Percentiles rank a stretch among this genome's conserved stretches.
Conservation (phyloP, 257 asterid genomes). For the Rauvolfia tetraphylla region DNA sequence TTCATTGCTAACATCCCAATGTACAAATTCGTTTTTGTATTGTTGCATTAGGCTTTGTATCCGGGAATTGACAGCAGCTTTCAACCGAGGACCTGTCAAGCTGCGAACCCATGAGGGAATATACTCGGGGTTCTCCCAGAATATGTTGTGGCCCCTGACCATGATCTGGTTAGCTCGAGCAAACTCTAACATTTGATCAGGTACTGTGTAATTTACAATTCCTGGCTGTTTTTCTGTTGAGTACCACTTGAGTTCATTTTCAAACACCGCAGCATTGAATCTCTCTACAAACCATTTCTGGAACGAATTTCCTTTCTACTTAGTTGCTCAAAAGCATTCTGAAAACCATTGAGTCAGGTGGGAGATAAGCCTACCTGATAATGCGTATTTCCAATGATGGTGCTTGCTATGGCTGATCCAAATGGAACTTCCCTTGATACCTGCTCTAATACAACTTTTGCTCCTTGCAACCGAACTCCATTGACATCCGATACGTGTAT, state of each 20-base stretch:
- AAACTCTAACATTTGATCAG: slow-evolving; percentile 51
- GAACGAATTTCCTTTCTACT: neutral
- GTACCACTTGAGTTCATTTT: slow-evolving; percentile 63
- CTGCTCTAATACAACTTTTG: slow-evolving; percentile 40
- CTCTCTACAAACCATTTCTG: slow-evolving; percentile 54
- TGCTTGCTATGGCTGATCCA: slow-evolving; percentile 47
- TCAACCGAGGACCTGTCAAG: slow-evolving; percentile 31
- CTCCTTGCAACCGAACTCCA: slow-evolving; percentile 42
- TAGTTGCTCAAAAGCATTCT: neutral
- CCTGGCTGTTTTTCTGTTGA: slow-evolving; percentile 45
- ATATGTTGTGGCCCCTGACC: slow-evolving; percentile 61
- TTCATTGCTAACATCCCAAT: slow-evolving; percentile 70
- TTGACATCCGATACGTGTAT: slow-evolving; percentile 42
- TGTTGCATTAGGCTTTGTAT: slow-evolving; percentile 39
- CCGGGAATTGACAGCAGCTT: slow-evolving; percentile 33
- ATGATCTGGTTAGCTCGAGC: slow-evolving; percentile 32
- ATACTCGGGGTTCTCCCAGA: slow-evolving; percentile 47
- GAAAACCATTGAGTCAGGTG: neutral
- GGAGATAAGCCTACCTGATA: slow-evolving; percentile 39
- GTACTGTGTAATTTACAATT: slow-evolving; percentile 42
- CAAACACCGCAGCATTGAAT: slow-evolving; percentile 59
- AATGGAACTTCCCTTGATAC: slow-evolving; percentile 53
- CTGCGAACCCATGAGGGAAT: slow-evolving; percentile 45
- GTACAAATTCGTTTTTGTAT: slow-evolving; percentile 50
- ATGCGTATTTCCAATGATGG: slow-evolving; percentile 39